Evolutionary conservation across 345 rosid genomes (phyloP).

Genomic region (Boechera retrofracta): DNA sequence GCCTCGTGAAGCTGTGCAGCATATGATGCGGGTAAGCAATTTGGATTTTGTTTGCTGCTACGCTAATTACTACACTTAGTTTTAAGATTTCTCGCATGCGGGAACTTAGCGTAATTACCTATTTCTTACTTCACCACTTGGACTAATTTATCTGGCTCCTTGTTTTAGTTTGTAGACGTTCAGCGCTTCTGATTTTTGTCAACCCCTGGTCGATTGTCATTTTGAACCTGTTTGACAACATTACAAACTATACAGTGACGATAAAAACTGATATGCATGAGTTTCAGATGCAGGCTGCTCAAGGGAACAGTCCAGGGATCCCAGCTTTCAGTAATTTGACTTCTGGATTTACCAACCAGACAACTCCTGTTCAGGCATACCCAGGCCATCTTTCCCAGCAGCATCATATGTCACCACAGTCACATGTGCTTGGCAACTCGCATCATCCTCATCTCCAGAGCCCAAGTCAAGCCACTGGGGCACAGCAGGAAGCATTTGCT

Average conservation of each 20-base stretch:
- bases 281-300: constrained; percentile 76
- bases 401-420: constrained; percentile 72
- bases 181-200: constrained; percentile 28
- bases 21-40: constrained; percentile 72
- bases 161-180: constrained; percentile 30
- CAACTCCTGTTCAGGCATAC: constrained; percentile 67
- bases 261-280: constrained; percentile 59
- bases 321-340: constrained; percentile 73
- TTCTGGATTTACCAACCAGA: constrained; percentile 75
- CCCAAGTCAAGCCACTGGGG: constrained; percentile 64
- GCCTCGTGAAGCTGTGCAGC: constrained; percentile 79
- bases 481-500: constrained; percentile 74
- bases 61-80: neutral
- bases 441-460: constrained; percentile 75
- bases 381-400: constrained; percentile 75
- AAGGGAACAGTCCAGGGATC: constrained; percentile 69
- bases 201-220: constrained; percentile 30
- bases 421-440: constrained; percentile 61
- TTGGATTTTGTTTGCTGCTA: constrained; percentile 26
- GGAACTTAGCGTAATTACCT: constrained; percentile 17
- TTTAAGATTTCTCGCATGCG: constrained; percentile 8
- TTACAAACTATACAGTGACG: constrained; percentile 59
- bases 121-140: constrained; percentile 8
- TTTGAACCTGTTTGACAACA: constrained; percentile 52
- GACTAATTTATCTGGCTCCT: constrained; percentile 24